Base-by-base conservation (phyloP, 306 rosid genomes). In the Bauhinia variegata region DNA sequence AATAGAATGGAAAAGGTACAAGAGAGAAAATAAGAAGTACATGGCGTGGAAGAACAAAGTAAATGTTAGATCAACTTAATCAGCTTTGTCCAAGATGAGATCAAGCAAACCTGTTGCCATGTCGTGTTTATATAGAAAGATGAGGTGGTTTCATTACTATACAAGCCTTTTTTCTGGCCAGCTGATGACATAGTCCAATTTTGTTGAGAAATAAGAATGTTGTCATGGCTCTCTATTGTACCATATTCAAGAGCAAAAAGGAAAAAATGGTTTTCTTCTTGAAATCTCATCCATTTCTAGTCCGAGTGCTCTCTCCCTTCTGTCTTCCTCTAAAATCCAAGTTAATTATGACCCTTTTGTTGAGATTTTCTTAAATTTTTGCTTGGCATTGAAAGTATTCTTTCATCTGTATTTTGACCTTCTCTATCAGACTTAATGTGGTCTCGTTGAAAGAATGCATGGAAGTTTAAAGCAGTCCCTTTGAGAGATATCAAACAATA, bases 1-100 rank as follows among this genome's bases (percentile, higher is more conserved):
- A 67, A 76, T 95, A 75, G 99, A 93, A 75, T 90, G 93, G 95
- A 93, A 79, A 75, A 86, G 99, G 76, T 88, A 85, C 90, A 88
- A 77, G 59, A 88, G 86, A 70, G 97, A 93, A 83, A 85, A 71
- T 42, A 80, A 19, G 14, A 93, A 88, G 83, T 88, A 83, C 83
- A 32, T 86, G 51, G 79, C 79, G 18, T 81, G 88, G 88, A 80
- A 75, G 78, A 54, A 78, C 73, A 86, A 78, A 67, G 67, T 48
- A 63, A 63, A n/a, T n/a, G n/a, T n/a, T n/a, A 77, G 74, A 60
- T 73, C n/a, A n/a, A 68, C 79, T 54, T 89, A 66, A 76, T 74
- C 54, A 63, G 44, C 54, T 9, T 48, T 47, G 55, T 54, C 42
- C 16, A 42, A 32, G 70, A 59, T 70, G 60, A 48, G 58, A 23